A percentile compares a stretch with the other conserved stretches of the same genome.
Conservation (phyloP, 2,329 filamentous ascomycete genomes). For the Diplodia intermedia region DNA sequence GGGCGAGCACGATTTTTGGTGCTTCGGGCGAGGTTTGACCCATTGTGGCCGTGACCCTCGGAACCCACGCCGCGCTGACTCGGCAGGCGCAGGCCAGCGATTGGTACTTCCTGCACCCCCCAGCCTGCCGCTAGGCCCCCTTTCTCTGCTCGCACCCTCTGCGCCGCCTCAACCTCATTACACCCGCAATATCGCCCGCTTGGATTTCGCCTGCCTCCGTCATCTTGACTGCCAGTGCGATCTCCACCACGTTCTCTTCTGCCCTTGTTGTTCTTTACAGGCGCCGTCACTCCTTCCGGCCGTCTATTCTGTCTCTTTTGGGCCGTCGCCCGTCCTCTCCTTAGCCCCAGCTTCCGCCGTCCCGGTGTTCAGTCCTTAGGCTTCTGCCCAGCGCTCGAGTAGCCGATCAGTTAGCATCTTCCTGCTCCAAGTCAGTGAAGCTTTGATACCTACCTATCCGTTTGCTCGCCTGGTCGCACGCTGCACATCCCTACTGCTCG, state of each 20-base stretch:
- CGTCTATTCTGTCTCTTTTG: slow-evolving; percentile 44
- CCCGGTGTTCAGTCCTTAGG: slow-evolving; percentile 39
- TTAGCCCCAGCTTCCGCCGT: slow-evolving; percentile 38
- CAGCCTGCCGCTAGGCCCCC: slow-evolving; percentile 33
- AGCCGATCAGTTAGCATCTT: slow-evolving; percentile 42
- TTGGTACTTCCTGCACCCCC: slow-evolving; percentile 1
- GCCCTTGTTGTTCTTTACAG: slow-evolving; percentile 47
- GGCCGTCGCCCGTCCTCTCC: slow-evolving; percentile 50
- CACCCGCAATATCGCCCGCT: slow-evolving; percentile 37
- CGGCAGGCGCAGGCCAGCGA: slow-evolving; percentile 24
- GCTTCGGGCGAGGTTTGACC: slow-evolving; percentile 1
- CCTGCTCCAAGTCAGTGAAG: slow-evolving; percentile 40
- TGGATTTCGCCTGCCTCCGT: slow-evolving; percentile 46
- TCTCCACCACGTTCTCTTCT: slow-evolving; percentile 48
- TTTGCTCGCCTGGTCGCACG: slow-evolving; percentile 45
- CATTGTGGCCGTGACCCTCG: slow-evolving; percentile 3
- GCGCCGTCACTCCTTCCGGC: slow-evolving; percentile 53
- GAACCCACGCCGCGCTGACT: slow-evolving; percentile 19
- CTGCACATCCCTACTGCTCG: slow-evolving; percentile 32
- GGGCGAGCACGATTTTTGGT: slow-evolving; percentile 10
- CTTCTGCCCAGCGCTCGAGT: slow-evolving; percentile 43
- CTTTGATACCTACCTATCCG: slow-evolving; percentile 43
- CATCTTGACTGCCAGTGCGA: slow-evolving; percentile 46
- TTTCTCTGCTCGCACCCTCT: slow-evolving; percentile 31
- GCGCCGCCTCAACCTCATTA: slow-evolving; percentile 35